Conservation (phyloP, 345 rosid genomes). For the Anastatica hierochuntica region DNA sequence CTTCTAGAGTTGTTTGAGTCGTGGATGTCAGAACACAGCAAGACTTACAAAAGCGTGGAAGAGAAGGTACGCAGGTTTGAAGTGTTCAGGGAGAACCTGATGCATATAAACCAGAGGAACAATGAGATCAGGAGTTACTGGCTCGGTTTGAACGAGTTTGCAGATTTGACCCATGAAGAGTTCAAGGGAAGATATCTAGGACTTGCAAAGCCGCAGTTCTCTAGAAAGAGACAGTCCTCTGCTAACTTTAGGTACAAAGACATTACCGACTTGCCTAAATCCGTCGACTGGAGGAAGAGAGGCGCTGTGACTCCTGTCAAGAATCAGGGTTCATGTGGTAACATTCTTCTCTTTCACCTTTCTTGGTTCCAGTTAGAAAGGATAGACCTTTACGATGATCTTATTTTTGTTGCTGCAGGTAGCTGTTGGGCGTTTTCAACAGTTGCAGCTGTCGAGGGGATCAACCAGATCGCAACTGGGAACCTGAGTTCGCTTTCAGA, state of each 20-base stretch:
- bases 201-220: slow-evolving; percentile 24
- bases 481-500: slow-evolving; percentile 59
- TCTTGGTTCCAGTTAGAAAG: neutral
- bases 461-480: slow-evolving; percentile 72
- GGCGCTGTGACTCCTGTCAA: slow-evolving; percentile 70
- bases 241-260: slow-evolving; percentile 38
- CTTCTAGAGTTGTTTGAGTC: slow-evolving; percentile 58
- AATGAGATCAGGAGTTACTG: slow-evolving; percentile 52
- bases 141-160: slow-evolving; percentile 75
- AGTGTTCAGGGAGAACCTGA: slow-evolving; percentile 62
- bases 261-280: slow-evolving; percentile 37
- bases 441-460: slow-evolving; percentile 78
- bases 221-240: slow-evolving; percentile 21
- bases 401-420: slow-evolving; percentile 32
- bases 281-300: slow-evolving; percentile 80
- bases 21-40: slow-evolving; percentile 65
- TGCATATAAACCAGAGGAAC: slow-evolving; percentile 66
- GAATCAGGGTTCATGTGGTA: slow-evolving; percentile 82
- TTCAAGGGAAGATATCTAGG: slow-evolving; percentile 61
- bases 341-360: slow-evolving; percentile 8
- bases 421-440: slow-evolving; percentile 98
- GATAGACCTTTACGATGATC: too few relatives aligned
- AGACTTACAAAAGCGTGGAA: slow-evolving; percentile 45
- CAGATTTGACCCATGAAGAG: slow-evolving; percentile 70
- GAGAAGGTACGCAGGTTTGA: slow-evolving; percentile 61